Base-by-base conservation (phyloP, 306 rosid species). In the Vachellia pachyceras region DNA sequence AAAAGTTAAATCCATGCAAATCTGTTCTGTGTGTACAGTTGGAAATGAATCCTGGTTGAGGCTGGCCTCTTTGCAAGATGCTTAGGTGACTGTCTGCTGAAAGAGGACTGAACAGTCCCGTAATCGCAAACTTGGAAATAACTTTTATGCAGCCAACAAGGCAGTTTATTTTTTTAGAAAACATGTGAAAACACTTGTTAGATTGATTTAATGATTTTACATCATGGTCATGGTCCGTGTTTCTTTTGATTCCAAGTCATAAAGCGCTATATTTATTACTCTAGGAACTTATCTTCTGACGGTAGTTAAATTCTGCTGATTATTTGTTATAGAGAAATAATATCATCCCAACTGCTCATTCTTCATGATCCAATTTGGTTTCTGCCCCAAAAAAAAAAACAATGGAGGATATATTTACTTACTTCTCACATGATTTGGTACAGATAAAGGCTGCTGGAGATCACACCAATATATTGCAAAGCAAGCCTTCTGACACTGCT, bases 401-500 rank as follows among this genome's bases (percentile, higher is more conserved):
- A n/a, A 4, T 49, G 63, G 23, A 39, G 57, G 54, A 42, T 71
- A 50, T n/a, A 47, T 29, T 63, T 65, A 25, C 42, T 69, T 79
- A 68, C 35, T 22, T 79, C 7, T 79, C 44, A 40, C 44, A 52
- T 25, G 29, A 50, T 70, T 81, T 81, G 73, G 55, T 77, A 44
- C 60, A 35, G 69, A 80, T 73, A 57, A 37, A 39, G 14, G 49
- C 39, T 55, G 35, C n/a, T 7, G 35, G 65, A 41, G 82, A 49
- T 81, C 77, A 70, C 10, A 37, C 54, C 54, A 45, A 70, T 75
- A 33, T 78, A 40, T 82, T 80, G 79, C 52, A 61, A 64, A 54
- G 69, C 33, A 40, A 54, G 72, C 29, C 50, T 15, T 82, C 29
- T 35, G 20, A 78, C 54, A 44, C 55, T 23, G 83, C 72, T 80